Evolutionary conservation across 805 yeast species (phyloP), one percentile per base, ranked within the genome.

Genomic region (Cyberlindnera nakhonratchasimensis): DNA sequence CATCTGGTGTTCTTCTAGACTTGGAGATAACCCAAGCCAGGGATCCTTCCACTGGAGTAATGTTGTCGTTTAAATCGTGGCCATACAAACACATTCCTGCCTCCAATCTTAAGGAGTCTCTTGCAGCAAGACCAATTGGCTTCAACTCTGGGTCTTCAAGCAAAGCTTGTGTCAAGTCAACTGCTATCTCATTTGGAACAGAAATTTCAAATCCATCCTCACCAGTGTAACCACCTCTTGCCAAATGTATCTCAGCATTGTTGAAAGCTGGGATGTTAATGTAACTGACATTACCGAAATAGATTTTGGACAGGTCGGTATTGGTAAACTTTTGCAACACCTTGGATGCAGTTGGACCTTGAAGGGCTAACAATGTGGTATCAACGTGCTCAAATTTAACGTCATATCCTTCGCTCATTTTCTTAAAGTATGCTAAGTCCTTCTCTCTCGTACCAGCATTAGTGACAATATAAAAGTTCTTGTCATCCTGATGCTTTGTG

Each of bases 11-110:
- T 59, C 96, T 76, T 63, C 97, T 80, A 13, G 78, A 59, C 68
- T 89, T 88, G 29, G 95, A 86, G 34, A 93, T 74, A 38, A 89
- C 76, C 99, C 99, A 93, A 37, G 89, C 74, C 51, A 93, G 74
- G 0, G 93, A 79, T 0, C 93, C 95, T 54, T 89, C 95, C 4
- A 91, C 79, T 10, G 99, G 99, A 2, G 96, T 83, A 23, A 77
- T 79, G 11, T 67, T 63, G 53, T 88, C 96, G 48, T 75, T 77
- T 55, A 93, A 72, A 64, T 93, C 99, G 61, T 89, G 85, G 2
- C 99, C 99, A 57, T 93, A 93, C 42, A 93, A 72, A 65, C 99
- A 93, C 96, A 93, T 86, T 24, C 99, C 99, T 5, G 99, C 99
- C 69, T 93, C 99, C 39, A 93, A 69, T 58, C 99, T 79, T 52